phyloP scores from a whole-genome alignment of 768 basidiomycete species.

The Mycena filopes region DNA sequence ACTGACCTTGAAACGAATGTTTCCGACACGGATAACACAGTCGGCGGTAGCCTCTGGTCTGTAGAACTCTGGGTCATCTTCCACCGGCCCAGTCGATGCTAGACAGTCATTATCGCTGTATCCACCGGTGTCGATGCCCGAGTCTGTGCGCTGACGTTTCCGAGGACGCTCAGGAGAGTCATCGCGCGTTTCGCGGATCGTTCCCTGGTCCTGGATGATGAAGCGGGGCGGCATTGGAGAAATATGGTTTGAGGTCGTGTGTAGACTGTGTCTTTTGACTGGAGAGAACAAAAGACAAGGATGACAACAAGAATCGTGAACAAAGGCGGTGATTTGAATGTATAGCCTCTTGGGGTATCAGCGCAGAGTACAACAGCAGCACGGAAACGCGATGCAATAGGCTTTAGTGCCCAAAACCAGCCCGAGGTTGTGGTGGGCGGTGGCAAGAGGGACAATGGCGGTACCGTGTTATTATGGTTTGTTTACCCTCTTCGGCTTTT shows the following conservation, averaged over 20 bases:
- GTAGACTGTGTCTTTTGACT: conserved; percentile 19
- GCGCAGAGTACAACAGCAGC: no score
- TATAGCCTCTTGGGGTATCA: background rate
- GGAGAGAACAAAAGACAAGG: conserved; percentile 22
- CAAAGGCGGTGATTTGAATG: conserved; percentile 19
- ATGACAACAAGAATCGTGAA: conserved; percentile 15
- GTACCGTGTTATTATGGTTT: no score
- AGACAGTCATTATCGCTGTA: conserved; percentile 18
- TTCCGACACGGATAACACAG: conserved; percentile 55
- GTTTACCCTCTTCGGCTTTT: no score
- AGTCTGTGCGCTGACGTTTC: conserved; percentile 43
- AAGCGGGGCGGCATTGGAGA: conserved; percentile 36
- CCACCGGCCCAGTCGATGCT: conserved; percentile 22
- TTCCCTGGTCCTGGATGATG: conserved; percentile 46
- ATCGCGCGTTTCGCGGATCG: conserved; percentile 45
- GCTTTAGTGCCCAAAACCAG: no score
- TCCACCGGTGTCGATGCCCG: conserved; percentile 36
- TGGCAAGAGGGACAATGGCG: no score
- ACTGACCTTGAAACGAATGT: conserved; percentile 61
- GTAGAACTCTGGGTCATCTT: conserved; percentile 53
- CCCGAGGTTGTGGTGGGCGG: no score
- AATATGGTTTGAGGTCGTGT: background rate
- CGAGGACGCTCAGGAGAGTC: conserved; percentile 29
- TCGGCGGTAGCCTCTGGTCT: conserved; percentile 48
- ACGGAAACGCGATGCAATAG: no score